Evolutionary conservation across 805 yeast genomes (phyloP).

Genomic region (Clavispora asparagi): DNA sequence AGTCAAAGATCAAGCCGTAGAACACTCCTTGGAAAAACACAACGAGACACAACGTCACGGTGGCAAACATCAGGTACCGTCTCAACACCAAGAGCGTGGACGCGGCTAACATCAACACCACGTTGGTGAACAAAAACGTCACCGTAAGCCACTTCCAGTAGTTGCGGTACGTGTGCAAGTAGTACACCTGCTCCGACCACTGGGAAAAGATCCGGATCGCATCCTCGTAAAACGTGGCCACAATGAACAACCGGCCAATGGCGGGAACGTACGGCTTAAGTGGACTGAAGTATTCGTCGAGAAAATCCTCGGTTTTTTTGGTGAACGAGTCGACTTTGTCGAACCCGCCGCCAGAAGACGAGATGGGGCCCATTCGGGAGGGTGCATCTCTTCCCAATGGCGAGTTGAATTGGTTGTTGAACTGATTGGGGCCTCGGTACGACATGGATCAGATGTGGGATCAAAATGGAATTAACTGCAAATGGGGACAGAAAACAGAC

Average conservation of each 20-base stretch:
- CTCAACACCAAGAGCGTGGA: constrained; percentile 68
- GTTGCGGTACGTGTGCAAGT: constrained; percentile 73
- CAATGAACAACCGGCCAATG: constrained; percentile 84
- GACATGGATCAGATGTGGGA: constrained; percentile 23
- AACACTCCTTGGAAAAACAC: constrained; percentile 80
- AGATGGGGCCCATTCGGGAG: constrained; percentile 19
- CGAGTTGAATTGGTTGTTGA: constrained; percentile 31
- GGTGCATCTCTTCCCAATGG: constrained; percentile 7
- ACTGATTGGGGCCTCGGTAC: constrained; percentile 41
- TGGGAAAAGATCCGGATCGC: constrained; percentile 76
- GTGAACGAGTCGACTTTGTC: constrained; percentile 47
- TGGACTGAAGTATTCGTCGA: constrained; percentile 47
- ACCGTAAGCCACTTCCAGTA: constrained; percentile 73
- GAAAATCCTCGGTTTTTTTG: constrained; percentile 47
- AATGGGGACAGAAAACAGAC: background rate
- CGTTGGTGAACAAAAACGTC: constrained; percentile 60
- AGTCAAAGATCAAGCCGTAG: constrained; percentile 81
- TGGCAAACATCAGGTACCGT: constrained; percentile 64
- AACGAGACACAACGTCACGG: constrained; percentile 62
- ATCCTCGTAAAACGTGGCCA: constrained; percentile 91
- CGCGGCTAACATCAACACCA: constrained; percentile 65
- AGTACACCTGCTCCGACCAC: constrained; percentile 88
- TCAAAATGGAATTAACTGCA: background rate
- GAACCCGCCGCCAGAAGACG: constrained; percentile 21
- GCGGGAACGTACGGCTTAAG: constrained; percentile 76